phyloP scores from a whole-genome alignment of 495 filamentous ascomycete species.

The Podospora pseudopauciseta region DNA sequence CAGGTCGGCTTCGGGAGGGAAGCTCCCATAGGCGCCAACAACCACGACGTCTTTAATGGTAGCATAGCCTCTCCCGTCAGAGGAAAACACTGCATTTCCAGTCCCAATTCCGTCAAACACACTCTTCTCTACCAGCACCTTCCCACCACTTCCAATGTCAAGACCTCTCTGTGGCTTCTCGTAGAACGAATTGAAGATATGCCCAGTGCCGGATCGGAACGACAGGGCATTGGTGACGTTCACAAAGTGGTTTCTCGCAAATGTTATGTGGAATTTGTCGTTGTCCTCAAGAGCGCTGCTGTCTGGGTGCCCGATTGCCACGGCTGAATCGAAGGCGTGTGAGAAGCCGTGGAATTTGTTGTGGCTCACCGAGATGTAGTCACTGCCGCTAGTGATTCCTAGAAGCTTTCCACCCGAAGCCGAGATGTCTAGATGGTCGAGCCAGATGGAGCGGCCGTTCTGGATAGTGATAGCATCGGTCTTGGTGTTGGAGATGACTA shows the following conservation, averaged over 20 bases:
- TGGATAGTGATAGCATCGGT: slow-evolving; percentile 50
- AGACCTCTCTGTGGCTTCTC: slow-evolving; percentile 5
- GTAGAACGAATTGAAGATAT: slow-evolving; percentile 36
- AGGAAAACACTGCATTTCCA: not conserved
- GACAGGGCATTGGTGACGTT: slow-evolving; percentile 57
- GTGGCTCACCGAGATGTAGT: slow-evolving; percentile 42
- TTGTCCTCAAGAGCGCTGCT: slow-evolving; percentile 41
- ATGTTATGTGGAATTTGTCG: slow-evolving; percentile 54
- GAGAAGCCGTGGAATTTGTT: slow-evolving; percentile 52
- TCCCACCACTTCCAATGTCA: not conserved
- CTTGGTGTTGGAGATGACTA: slow-evolving; percentile 50
- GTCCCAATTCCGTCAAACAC: slow-evolving; percentile 10
- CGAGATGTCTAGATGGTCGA: slow-evolving; percentile 62
- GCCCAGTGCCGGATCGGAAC: slow-evolving; percentile 56
- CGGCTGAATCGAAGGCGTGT: slow-evolving; percentile 39
- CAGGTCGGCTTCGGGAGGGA: slow-evolving; percentile 6
- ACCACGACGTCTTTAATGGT: not conserved
- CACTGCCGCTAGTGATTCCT: slow-evolving; percentile 52
- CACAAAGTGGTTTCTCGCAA: slow-evolving; percentile 54
- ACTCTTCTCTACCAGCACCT: slow-evolving; percentile 9
- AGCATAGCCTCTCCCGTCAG: not conserved
- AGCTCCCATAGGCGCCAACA: slow-evolving; percentile 1
- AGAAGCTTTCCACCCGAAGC: slow-evolving; percentile 47
- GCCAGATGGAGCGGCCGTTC: slow-evolving; percentile 52
- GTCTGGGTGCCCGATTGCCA: slow-evolving; percentile 56